Conservation (phyloP, 2,329 filamentous ascomycete genomes). For the Penicillium glabrum region DNA sequence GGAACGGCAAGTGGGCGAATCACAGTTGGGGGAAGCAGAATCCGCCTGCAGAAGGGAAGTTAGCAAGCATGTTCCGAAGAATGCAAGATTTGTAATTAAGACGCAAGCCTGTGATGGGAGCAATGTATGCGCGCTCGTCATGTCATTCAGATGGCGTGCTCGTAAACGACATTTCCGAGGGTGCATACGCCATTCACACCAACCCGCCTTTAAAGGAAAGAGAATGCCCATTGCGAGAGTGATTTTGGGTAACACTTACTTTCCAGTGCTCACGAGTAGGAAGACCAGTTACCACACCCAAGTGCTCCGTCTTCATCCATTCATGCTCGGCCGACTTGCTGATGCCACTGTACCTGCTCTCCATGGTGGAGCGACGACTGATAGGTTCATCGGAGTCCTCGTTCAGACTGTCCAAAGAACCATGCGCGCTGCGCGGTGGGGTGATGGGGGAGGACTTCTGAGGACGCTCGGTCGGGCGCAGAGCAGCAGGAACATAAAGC, state of each 20-base stretch:
- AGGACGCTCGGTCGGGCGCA: conserved; percentile 60
- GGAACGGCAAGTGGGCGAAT: conserved; percentile 57
- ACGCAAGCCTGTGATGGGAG: neutral
- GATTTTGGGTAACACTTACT: conserved; percentile 40
- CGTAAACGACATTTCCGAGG: conserved; percentile 20
- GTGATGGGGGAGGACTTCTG: conserved; percentile 46
- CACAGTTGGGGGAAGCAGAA: conserved; percentile 56
- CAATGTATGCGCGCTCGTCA: conserved; percentile 23
- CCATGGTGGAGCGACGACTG: conserved; percentile 41
- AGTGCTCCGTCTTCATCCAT: conserved; percentile 52
- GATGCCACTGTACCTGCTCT: conserved; percentile 42
- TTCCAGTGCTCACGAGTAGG: conserved; percentile 67
- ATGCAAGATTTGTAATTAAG: neutral
- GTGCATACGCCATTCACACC: conserved; percentile 21
- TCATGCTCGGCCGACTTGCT: conserved; percentile 53
- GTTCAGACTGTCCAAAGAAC: conserved; percentile 52
- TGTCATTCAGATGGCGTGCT: conserved; percentile 21
- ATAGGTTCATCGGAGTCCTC: conserved; percentile 35
- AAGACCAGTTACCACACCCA: conserved; percentile 58
- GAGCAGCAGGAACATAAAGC: conserved; percentile 62
- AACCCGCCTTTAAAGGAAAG: conserved; percentile 5
- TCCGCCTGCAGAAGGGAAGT: conserved; percentile 52
- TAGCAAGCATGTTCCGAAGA: conserved; percentile 7
- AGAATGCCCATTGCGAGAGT: neutral
- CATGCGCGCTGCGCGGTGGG: conserved; percentile 55